Percentiles rank a stretch among this genome's conserved stretches.
Conservation (phyloP, 805 yeast genomes). For the Schwanniomyces polymorphus region DNA sequence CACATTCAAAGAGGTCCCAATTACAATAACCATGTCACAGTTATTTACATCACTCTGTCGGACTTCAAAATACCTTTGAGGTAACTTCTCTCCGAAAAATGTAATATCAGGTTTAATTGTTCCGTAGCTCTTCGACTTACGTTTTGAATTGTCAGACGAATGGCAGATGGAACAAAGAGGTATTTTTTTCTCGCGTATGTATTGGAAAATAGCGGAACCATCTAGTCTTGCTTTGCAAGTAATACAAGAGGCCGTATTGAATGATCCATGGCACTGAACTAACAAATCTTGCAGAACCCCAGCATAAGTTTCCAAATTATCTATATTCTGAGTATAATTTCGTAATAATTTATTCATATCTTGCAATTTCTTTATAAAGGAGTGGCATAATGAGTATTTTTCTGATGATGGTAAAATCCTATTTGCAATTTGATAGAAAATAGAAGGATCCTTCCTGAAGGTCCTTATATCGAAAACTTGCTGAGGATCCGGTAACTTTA, state of each 20-base stretch:
- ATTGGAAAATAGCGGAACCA: conserved; percentile 64
- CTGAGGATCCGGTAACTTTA: conserved; percentile 84
- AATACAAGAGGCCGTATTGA: conserved; percentile 82
- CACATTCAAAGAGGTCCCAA: conserved; percentile 90
- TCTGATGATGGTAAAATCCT: conserved; percentile 76
- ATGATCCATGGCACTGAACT: conserved; percentile 92
- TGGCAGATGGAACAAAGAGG: conserved; percentile 75
- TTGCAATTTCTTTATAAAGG: conserved; percentile 70
- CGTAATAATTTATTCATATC: conserved; percentile 76
- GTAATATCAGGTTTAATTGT: conserved; percentile 92
- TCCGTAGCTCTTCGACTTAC: conserved; percentile 56
- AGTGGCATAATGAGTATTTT: conserved; percentile 74
- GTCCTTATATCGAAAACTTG: conserved; percentile 76
- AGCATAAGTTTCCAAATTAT: conserved; percentile 79
- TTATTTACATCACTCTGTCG: conserved; percentile 58
- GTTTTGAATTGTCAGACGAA: conserved; percentile 6
- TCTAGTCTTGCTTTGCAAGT: conserved; percentile 68
- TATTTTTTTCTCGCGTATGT: conserved; percentile 56
- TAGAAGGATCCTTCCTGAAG: conserved; percentile 73
- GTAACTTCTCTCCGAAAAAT: conserved; percentile 85
- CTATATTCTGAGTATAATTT: conserved; percentile 90
- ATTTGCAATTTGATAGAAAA: conserved; percentile 85
- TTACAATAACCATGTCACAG: conserved; percentile 80
- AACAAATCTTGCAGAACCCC: conserved; percentile 67
- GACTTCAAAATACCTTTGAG: conserved; percentile 61